Conservation (phyloP, 495 filamentous ascomycete genomes). For the Aspergillus carlsbadensis region DNA sequence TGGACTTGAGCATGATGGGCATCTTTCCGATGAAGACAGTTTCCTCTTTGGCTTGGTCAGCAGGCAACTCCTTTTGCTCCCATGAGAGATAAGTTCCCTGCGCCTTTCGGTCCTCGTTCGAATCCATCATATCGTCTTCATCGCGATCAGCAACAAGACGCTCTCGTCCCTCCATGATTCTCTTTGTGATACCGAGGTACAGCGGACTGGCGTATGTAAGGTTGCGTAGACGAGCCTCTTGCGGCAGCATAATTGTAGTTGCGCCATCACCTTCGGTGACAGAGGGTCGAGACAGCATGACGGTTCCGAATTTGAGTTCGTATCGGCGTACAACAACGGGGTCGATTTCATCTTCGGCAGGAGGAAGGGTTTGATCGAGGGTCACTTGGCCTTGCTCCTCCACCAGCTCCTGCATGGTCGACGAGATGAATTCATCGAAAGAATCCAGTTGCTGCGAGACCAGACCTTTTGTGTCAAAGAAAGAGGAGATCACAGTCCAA, state of each 20-base stretch:
- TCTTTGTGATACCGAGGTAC: conserved; percentile 79
- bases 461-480: conserved; percentile 92
- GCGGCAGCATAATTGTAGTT: conserved; percentile 76
- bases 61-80: conserved; percentile 53
- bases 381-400: conserved; percentile 84
- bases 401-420: conserved; percentile 89
- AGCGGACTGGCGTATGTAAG: conserved; percentile 92
- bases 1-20: conserved; percentile 95
- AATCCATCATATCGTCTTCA: conserved; percentile 48
- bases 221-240: conserved; percentile 91
- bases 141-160: conserved; percentile 55
- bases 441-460: conserved; percentile 98
- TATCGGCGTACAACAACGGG: conserved; percentile 82
- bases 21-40: conserved; percentile 88
- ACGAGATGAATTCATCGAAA: conserved; percentile 92
- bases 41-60: conserved; percentile 63
- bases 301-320: conserved; percentile 85
- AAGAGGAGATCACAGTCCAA: conserved; percentile 95
- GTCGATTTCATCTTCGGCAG: conserved; percentile 62
- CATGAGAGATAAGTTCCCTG: conserved; percentile 50
- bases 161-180: conserved; percentile 77
- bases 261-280: conserved; percentile 91
- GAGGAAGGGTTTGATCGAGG: conserved; percentile 82
- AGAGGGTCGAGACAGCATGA: conserved; percentile 79
- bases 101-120: conserved; percentile 41